Conservation (phyloP, 2,329 filamentous ascomycete genomes). For the Clathrospora elynae region DNA sequence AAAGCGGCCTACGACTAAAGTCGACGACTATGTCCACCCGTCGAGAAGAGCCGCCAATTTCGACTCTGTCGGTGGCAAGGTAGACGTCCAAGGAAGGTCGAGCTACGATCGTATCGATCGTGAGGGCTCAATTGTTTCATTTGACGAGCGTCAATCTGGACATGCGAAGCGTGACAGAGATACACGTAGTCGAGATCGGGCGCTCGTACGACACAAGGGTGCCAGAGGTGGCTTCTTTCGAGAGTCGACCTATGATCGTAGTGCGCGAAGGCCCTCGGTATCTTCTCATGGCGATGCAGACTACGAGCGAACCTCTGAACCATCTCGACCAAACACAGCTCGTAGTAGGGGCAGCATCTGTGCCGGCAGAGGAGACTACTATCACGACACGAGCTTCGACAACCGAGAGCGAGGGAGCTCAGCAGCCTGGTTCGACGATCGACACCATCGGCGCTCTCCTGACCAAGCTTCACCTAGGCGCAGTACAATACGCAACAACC, state of each 20-base stretch:
- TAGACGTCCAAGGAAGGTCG: not conserved
- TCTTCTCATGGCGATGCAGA: not conserved
- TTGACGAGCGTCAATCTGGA: not conserved
- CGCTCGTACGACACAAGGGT: not conserved
- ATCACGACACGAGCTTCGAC: not conserved
- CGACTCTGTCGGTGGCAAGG: not conserved
- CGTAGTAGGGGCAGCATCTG: not conserved
- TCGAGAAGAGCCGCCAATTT: conserved; percentile 1
- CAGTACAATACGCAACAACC: too few species aligned
- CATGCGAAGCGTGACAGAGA: not conserved
- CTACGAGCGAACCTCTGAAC: not conserved
- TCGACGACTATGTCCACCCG: not conserved
- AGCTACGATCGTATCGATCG: not conserved
- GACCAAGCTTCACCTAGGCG: too few species aligned
- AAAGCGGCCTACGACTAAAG: not conserved
- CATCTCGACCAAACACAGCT: not conserved
- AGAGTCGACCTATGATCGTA: not conserved
- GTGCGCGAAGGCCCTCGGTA: not conserved
- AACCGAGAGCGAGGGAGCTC: too few species aligned
- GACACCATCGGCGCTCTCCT: too few species aligned
- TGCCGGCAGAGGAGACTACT: not conserved
- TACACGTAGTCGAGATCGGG: not conserved
- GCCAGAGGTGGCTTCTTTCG: not conserved
- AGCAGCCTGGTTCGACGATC: too few species aligned
- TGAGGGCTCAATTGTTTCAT: not conserved